phyloP scores from a whole-genome alignment of 2,329 filamentous ascomycete genomes.

The Macroventuria anomochaeta region DNA sequence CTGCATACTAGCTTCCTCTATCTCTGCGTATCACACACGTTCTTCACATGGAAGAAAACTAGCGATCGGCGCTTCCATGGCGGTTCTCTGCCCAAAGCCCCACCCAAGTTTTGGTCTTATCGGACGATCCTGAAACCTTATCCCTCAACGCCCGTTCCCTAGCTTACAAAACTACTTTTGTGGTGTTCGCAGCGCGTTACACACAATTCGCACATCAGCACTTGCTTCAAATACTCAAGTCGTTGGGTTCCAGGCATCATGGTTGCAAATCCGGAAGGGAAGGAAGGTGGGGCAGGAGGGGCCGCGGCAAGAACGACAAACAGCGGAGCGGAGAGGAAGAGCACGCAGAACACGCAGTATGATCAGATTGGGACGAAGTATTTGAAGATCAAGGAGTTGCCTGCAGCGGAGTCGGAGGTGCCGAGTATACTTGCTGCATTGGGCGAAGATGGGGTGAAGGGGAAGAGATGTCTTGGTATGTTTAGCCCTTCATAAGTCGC shows the following conservation, averaged over 20 bases:
- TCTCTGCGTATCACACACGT: neutral
- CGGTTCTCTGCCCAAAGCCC: neutral
- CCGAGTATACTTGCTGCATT: conserved; percentile 30
- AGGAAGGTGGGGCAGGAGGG: neutral
- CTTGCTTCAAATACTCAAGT: too few relatives aligned
- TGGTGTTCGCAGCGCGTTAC: neutral
- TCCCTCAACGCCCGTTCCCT: neutral
- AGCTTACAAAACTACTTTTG: neutral
- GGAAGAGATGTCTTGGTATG: conserved; percentile 36
- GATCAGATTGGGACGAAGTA: conserved; percentile 39
- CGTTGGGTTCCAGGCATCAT: neutral
- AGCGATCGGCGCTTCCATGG: neutral
- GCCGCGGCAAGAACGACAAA: neutral
- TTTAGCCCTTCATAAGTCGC: too few relatives aligned
- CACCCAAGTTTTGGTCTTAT: conserved; percentile 6
- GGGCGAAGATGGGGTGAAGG: conserved; percentile 30
- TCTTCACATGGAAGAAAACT: neutral
- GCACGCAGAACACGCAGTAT: conserved; percentile 39
- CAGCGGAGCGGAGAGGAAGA: conserved; percentile 1
- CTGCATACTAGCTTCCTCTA: neutral
- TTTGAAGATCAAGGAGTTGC: conserved; percentile 32
- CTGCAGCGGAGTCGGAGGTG: conserved; percentile 30
- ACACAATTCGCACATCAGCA: neutral
- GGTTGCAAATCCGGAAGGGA: neutral
- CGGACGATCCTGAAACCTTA: neutral